Conservation (phyloP, 805 yeast genomes). For the Candida nitratophila region DNA sequence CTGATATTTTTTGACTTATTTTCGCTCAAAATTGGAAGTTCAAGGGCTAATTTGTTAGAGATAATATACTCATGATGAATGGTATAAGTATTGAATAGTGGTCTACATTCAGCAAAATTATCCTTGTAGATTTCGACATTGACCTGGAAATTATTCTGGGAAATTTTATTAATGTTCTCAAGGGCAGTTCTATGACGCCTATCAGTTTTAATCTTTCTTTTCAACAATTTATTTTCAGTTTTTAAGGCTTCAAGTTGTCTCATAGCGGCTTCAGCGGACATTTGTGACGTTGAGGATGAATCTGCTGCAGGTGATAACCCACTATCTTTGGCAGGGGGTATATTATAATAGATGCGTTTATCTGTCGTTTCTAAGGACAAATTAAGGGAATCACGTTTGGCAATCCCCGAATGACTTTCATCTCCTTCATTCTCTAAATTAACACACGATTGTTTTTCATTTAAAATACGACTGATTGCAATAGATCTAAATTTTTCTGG, state of each 20-base stretch:
- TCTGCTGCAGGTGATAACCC: background rate
- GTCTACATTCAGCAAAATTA: background rate
- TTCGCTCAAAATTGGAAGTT: background rate
- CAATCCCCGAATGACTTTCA: too few relatives aligned
- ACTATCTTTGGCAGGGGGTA: background rate
- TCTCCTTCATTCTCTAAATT: background rate
- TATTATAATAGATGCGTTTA: too few relatives aligned
- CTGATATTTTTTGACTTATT: background rate
- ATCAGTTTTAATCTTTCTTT: background rate
- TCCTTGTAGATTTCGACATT: background rate
- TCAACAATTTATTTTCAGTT: background rate
- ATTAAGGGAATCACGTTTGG: too few relatives aligned
- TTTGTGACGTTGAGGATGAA: background rate
- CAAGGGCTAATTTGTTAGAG: background rate
- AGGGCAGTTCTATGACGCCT: background rate
- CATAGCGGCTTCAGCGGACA: background rate
- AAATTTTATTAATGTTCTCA: background rate
- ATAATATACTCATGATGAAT: background rate
- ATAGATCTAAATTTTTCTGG: slow-evolving; percentile 40
- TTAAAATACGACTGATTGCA: slow-evolving; percentile 11
- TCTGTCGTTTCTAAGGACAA: too few relatives aligned
- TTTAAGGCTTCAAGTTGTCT: background rate
- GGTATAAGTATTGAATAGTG: background rate
- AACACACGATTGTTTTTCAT: background rate
- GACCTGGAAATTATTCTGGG: background rate